Base-by-base conservation (phyloP, 2,329 filamentous ascomycete species). In the Alternaria gansuensis region DNA sequence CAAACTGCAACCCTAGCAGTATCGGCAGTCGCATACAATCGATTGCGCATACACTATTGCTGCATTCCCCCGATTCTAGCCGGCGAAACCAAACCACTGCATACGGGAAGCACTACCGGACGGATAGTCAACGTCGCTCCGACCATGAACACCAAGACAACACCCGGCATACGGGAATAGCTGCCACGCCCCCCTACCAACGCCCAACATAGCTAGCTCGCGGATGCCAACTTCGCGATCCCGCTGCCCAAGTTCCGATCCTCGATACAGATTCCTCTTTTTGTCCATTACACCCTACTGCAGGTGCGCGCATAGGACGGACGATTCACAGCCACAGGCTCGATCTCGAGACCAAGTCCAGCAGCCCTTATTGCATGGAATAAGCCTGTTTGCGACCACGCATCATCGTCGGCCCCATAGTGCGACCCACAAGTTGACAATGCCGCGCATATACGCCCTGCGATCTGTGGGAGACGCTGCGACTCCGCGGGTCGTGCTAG, bases 31-130 rank as follows among this genome's bases (percentile, higher is more conserved):
- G 4, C 37, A 63, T 14, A 61, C 45, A 14, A 68, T 72, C 31
- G 72, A 71, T 0, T 70, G 65, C 48, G 68, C 71, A 31, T 74
- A 70, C 34, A 75, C 17, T 17, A 17, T 17, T 17, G 17, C 46
- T 75, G 28, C 65, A 75, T 62, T 63, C 64, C 21, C 64, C 58
- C 8, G 29, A 29, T 29, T 14, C 21, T 11, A 56, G 41, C 48
- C 71, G 74, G 36, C 56, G 62, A 7, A 46, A 45, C 5, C 31
- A 52, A 13, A 68, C 70, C 13, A 56, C 65, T 3, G 23, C 13
- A 0, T 60, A 58, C 1, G 17, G 17, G 17, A 17, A 17, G 17
- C 17, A 17, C 2, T 17, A 17, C 17, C 17, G 17, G 17, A 17
- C 17, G 17, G 2, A 33, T 11, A 23, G 21, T 14, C 28, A 3